Percentiles rank a stretch among this genome's conserved stretches.
phyloP scores from a whole-genome alignment of 2,329 filamentous ascomycete genomes.

The Dactylellina haptotyla region DNA sequence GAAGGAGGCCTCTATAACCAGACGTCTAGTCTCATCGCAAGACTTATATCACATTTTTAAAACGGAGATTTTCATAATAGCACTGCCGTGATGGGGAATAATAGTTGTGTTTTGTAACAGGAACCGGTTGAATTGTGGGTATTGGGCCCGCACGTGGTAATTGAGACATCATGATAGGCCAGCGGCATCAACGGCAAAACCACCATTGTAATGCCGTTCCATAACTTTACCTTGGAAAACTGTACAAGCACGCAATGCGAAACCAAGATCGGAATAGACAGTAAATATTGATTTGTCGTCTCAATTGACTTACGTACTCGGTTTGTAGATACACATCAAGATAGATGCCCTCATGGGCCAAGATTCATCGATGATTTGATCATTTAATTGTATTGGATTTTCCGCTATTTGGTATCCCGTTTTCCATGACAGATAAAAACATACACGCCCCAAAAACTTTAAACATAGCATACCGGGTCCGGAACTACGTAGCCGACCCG shows the following conservation, averaged over 20 bases:
- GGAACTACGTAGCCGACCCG: constrained; percentile 26
- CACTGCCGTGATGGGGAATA: not conserved
- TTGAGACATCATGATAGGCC: constrained; percentile 45
- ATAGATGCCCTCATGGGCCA: constrained; percentile 24
- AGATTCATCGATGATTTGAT: constrained; percentile 46
- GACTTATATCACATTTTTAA: not conserved
- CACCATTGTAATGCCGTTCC: not conserved
- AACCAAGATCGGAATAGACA: not conserved
- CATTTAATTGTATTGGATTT: not conserved
- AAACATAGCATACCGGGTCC: constrained; percentile 11
- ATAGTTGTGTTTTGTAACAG: constrained; percentile 6
- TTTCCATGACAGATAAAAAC: constrained; percentile 10
- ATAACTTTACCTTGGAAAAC: not conserved
- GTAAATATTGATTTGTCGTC: not conserved
- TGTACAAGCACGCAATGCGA: not conserved
- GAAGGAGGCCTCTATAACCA: not conserved
- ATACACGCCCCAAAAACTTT: not conserved
- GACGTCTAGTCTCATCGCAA: not conserved
- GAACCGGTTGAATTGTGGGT: constrained; percentile 14
- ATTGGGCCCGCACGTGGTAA: constrained; percentile 37
- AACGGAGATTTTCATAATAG: not conserved
- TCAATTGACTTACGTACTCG: constrained; percentile 2
- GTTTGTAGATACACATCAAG: not conserved
- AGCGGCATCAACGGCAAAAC: constrained; percentile 34
- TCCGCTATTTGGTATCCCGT: not conserved